phyloP scores from a whole-genome alignment of 495 filamentous ascomycete genomes.

The Tuber borchii region DNA sequence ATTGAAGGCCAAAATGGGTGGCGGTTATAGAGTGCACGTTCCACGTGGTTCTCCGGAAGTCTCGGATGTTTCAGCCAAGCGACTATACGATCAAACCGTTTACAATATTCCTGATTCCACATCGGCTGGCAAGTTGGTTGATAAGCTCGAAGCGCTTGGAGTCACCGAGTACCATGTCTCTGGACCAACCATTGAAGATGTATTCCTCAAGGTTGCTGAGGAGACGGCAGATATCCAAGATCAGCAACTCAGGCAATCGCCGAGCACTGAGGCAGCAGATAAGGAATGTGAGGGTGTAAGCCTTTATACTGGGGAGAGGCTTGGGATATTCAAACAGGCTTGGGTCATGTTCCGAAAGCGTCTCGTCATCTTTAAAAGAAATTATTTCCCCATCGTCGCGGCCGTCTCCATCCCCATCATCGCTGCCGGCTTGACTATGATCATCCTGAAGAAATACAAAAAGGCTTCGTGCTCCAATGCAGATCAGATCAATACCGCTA shows the following conservation, averaged over 20 bases:
- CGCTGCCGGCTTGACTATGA: constrained; percentile 65
- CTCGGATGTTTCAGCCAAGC: constrained; percentile 52
- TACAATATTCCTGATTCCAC: constrained; percentile 60
- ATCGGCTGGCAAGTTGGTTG: constrained; percentile 60
- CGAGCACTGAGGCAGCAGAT: constrained; percentile 23
- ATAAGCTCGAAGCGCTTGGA: constrained; percentile 54
- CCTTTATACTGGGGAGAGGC: constrained; percentile 60
- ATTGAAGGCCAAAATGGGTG: constrained; percentile 61
- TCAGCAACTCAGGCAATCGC: constrained; percentile 26
- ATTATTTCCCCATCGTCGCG: constrained; percentile 64
- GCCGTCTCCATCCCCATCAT: constrained; percentile 68
- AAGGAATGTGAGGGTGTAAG: constrained; percentile 44
- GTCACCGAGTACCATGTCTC: constrained; percentile 67
- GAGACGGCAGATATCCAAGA: constrained; percentile 48
- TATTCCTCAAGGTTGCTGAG: constrained; percentile 75
- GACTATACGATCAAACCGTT: constrained; percentile 60
- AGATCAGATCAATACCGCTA: not conserved
- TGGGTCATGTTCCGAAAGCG: constrained; percentile 71
- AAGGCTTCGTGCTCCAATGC: constrained; percentile 52
- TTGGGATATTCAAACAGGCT: constrained; percentile 59
- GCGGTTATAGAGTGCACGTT: constrained; percentile 71
- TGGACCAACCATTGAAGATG: constrained; percentile 80
- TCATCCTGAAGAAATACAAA: constrained; percentile 58
- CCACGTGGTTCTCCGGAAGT: constrained; percentile 53
- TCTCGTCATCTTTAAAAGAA: constrained; percentile 65